Base-by-base conservation (phyloP, 1,284 basidiomycete species). In the Puccinia hordei region DNA sequence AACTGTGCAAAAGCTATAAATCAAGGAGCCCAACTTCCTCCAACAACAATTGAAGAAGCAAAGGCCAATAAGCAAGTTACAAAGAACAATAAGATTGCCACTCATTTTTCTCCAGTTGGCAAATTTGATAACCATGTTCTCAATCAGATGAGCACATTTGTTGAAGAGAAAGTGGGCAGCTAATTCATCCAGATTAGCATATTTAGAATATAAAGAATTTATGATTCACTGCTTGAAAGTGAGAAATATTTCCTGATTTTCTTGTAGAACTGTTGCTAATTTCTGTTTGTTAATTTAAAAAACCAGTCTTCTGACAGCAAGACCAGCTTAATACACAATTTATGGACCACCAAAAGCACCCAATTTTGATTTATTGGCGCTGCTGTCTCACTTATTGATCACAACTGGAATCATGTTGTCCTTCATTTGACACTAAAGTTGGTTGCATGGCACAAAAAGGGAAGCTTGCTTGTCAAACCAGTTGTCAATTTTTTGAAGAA, bases 381-480 rank as follows among this genome's bases (percentile, higher is more conserved):
- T 15, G 35, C 35, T 9, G n/a, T 73, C 4, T 55, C 17, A 0
- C 57, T 55, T 35, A 55, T 73, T 35, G 22, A 73, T 73, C 2
- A 73, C 8, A 27, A 35, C 24, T 73, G 71, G 68, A 30, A 71
- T 0, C 51, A 46, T 17, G 4, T 2, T 33, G 30, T 53, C 1
- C 12, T 46, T 0, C 38, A 71, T 53, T 24, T 71, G 24, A 71
- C 9, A 10, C 30, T 71, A 6, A 71, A 51, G 27, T 27, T 71
- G 2, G 68, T 71, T 19, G 30, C 68, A 5, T 71, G 68, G 44
- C n/a, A 73, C 13, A 49, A 73, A n/a, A 66, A 66, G 15, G 35
- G 35, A 24, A 41, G 38, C 44, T 27, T 66, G 3, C 44, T 66
- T 35, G 71, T 30, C 15, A 12, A 57, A n/a, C 51, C 71, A n/a